Percentiles rank a stretch among this genome's conserved stretches.
Evolutionary conservation across 768 basidiomycete species (phyloP).

Genomic region (Tulasnella sp.): DNA sequence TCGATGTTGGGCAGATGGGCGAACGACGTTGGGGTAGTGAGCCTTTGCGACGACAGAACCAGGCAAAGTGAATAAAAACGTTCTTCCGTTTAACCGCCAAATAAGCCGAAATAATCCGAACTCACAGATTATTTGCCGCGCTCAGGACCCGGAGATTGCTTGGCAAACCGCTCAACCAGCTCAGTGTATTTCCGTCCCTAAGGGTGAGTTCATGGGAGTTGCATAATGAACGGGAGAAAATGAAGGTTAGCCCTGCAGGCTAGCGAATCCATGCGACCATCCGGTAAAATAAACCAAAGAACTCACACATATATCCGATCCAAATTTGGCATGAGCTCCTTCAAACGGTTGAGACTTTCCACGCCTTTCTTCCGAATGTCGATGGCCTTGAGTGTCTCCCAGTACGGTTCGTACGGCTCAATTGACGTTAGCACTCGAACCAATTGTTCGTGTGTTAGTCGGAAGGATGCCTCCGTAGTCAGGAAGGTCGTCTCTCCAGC

Average conservation of each 20-base stretch:
- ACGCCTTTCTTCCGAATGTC: conserved; percentile 62
- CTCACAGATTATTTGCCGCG: conserved; percentile 63
- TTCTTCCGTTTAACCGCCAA: background rate
- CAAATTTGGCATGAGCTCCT: conserved; percentile 81
- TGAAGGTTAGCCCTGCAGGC: background rate
- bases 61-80: background rate
- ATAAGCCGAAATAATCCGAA: conserved; percentile 12
- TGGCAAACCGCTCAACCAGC: conserved; percentile 74
- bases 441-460: conserved; percentile 80
- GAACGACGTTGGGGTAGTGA: conserved; percentile 81
- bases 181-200: conserved; percentile 63
- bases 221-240: background rate
- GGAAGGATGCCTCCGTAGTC: conserved; percentile 88
- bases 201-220: background rate
- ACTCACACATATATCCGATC: conserved; percentile 69
- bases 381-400: conserved; percentile 69
- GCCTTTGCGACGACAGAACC: conserved; percentile 33
- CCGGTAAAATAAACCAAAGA: background rate
- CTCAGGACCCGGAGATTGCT: conserved; percentile 61
- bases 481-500: conserved; percentile 54
- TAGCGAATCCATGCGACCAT: background rate
- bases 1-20: conserved; percentile 77
- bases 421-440: conserved; percentile 90
- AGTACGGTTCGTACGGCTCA: conserved; percentile 87
- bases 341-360: conserved; percentile 72